phyloP scores from a whole-genome alignment of 306 rosid species.

The Oxytropis ochrocephala region DNA sequence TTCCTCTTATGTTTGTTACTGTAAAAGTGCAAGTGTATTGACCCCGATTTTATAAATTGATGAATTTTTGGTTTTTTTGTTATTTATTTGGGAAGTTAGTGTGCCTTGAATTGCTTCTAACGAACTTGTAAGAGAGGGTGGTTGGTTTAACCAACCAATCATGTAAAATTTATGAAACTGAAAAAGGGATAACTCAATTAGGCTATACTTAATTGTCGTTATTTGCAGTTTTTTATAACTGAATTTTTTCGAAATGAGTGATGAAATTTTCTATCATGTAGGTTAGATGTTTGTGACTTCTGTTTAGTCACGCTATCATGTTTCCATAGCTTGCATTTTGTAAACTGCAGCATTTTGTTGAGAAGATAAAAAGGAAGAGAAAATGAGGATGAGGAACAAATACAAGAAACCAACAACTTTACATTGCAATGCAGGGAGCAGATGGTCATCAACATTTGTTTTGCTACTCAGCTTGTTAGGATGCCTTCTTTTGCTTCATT shows the following conservation, averaged over 20 bases:
- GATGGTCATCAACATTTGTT: conserved; percentile 52
- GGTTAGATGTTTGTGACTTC: conserved; percentile 28
- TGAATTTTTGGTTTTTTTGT: not conserved
- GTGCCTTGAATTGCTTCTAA: conserved; percentile 8
- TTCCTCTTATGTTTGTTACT: not conserved
- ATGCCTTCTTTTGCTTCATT: conserved; percentile 59
- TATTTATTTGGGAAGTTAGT: conserved; percentile 1
- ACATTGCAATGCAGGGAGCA: conserved; percentile 73
- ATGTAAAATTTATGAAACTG: not conserved
- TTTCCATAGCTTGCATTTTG: conserved; percentile 63
- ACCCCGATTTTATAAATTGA: not conserved
- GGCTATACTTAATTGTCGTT: not conserved
- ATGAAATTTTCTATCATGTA: not conserved
- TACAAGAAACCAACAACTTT: conserved; percentile 71
- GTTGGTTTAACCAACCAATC: not conserved
- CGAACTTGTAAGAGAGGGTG: not conserved
- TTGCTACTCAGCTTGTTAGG: conserved; percentile 74
- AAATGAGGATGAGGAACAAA: conserved; percentile 86
- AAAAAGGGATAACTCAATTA: not conserved
- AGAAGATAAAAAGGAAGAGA: conserved; percentile 59
- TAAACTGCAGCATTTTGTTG: conserved; percentile 62
- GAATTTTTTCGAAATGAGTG: not conserved
- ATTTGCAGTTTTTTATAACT: not conserved
- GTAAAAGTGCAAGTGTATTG: not conserved
- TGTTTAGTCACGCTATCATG: conserved; percentile 36